Evolutionary conservation across 78 protist species (phyloP).

Genomic region (Speleostelium caveatum): DNA sequence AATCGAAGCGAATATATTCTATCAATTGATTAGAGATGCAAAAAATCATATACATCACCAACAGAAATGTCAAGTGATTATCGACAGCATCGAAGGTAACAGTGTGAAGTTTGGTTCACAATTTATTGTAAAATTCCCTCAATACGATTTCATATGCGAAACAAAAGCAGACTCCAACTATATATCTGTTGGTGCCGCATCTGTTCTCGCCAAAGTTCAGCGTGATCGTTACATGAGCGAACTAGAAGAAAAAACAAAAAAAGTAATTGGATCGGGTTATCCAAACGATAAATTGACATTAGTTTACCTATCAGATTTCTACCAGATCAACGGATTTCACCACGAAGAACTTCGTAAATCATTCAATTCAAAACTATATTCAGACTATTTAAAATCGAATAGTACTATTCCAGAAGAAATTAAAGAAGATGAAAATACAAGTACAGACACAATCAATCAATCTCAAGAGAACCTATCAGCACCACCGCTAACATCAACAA

Average conservation of each 20-base stretch:
- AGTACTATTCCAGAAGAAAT: background rate
- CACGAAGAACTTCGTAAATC: constrained; percentile 5
- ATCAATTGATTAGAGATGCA: constrained; percentile 16
- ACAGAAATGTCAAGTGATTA: background rate
- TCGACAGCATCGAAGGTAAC: constrained; percentile 21
- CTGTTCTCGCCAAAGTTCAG: constrained; percentile 48
- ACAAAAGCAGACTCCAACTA: constrained; percentile 43
- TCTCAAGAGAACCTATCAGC: no score
- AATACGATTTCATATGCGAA: constrained; percentile 27
- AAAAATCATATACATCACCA: background rate
- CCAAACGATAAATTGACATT: constrained; percentile 11
- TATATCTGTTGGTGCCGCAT: constrained; percentile 43
- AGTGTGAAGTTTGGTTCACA: constrained; percentile 7
- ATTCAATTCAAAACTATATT: background rate
- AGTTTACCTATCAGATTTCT: background rate
- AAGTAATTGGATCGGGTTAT: constrained; percentile 50
- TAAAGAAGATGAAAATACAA: background rate
- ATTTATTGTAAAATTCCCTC: background rate
- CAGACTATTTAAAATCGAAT: background rate
- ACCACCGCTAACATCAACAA: background rate
- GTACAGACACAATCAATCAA: no score
- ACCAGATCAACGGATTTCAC: background rate
- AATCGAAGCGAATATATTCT: constrained; percentile 45
- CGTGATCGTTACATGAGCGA: constrained; percentile 26
- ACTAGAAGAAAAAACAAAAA: background rate